These are phyloP conservation scores for Mychonastes homosphaera DNA, from an alignment of 139 green algal genomes.

Conservation along the genomic window DNA sequence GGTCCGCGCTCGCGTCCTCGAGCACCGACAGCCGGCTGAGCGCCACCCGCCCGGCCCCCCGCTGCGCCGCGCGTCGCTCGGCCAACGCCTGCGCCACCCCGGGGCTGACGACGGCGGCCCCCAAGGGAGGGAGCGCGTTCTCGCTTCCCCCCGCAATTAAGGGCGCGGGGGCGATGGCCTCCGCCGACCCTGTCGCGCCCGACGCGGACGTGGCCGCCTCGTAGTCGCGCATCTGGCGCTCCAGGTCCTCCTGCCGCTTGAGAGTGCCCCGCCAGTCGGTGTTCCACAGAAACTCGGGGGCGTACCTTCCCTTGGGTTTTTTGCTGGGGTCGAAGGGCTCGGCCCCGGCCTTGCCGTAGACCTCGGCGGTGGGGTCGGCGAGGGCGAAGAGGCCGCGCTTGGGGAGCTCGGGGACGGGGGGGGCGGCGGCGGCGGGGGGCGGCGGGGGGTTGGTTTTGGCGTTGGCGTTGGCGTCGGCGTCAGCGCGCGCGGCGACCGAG, in stretches of 20 bases:
- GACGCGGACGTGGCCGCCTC: not conserved
- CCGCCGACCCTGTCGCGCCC: not conserved
- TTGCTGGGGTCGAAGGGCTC: constrained; percentile 46
- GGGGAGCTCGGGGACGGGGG: too few relatives aligned
- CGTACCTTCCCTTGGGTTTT: constrained; percentile 53
- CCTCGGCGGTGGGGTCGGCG: constrained; percentile 32
- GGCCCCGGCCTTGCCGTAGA: constrained; percentile 26
- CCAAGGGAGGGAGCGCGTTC: not conserved
- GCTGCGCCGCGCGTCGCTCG: not conserved
- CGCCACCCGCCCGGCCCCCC: constrained; percentile 24
- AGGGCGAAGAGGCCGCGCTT: constrained; percentile 33
- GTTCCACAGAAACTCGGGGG: constrained; percentile 82
- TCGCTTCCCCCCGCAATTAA: not conserved
- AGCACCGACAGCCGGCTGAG: constrained; percentile 39
- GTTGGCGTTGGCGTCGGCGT: too few relatives aligned
- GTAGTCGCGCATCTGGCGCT: constrained; percentile 22
- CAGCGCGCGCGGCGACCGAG: too few relatives aligned
- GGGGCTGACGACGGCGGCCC: not conserved
- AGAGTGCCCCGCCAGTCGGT: constrained; percentile 54
- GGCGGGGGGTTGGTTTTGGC: too few relatives aligned
- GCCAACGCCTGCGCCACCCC: not conserved
- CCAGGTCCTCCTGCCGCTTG: constrained; percentile 17
- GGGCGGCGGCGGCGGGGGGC: too few relatives aligned
- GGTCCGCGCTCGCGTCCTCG: constrained; percentile 55
- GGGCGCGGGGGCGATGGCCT: not conserved